Base-by-base conservation (phyloP, 169 alveolate species). In the Eimeria praecox region DNA sequence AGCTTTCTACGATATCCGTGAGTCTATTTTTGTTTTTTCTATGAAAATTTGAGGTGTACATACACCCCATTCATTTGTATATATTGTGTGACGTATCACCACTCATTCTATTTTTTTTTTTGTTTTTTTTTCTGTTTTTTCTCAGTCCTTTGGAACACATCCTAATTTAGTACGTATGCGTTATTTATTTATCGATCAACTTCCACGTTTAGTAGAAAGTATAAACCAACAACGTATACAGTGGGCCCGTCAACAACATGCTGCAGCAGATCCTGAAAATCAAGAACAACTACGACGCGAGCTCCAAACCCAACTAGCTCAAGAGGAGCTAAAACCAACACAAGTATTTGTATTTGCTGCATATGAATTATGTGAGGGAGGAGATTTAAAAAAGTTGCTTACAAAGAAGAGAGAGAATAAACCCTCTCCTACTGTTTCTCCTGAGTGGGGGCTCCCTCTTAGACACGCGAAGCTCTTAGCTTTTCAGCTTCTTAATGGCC, bases 401-500 rank as follows among this genome's bases (percentile, higher is more conserved):
- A 52, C 73, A n/a, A 97, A 97, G 95, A 42, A 97, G 82, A 85
- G 92, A 52, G 92, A 85, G 38, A 56, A 49, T 33, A 85, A 52
- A 38, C 78, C 92, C 14, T 22, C 92, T 3, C 16, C 94, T 2
- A 38, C 52, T 52, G 82, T 66, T 10, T 88, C 94, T 9, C 86
- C 94, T 18, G 94, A 59, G 24, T 96, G 97, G 40, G 98, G 98
- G 12, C 90, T 97, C 85, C 90, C 98, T 56, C 95, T 97, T 52
- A 73, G 66, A 5, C 98, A 97, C 83, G 98, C 98, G 20, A 98
- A 98, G 96, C 96, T 98, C 95, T 98, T 98, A 95, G 97, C 99
- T 16, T 99, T 98, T 92, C 99, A 99, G 96, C 97, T 99, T 33
- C 97, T 99, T 92, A 98, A 99, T 94, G 99, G 99, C 44, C 97